Evolutionary conservation across 345 rosid genomes (phyloP), one percentile per base, ranked within the genome.

Genomic region (Anastatica hierochuntica): DNA sequence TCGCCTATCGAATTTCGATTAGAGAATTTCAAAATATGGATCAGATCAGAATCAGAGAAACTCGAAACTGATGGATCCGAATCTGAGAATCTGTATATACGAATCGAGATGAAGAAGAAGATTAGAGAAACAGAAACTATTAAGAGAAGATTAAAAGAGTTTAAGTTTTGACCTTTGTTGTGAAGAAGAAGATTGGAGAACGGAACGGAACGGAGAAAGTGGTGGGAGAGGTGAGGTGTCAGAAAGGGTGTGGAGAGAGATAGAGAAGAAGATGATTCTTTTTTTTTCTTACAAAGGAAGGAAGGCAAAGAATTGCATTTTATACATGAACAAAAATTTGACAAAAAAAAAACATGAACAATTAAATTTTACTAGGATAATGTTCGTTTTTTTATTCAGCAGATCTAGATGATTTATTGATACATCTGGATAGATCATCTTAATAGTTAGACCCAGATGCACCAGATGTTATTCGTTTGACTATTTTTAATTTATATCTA

Each of bases 191-290:
- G 54, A 18, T 31, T 41, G 49, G 46, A 18, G 45, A 49, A 59
- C 62, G 65, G 60, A 59, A 67, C 71, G 65, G 60, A 59, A 67
- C 71, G 66, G 71, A 36, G 54, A 13, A 14, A 62, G 40, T 18
- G 48, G 47, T 39, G 47, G 6, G 41, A 20, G 35, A 51, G 66
- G 24, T 67, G 71, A 67, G 71, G 66, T 67, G 71, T 60, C 71
- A 53, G 27, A 17, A 12, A 37, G 48, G 58, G 8, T 58, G 55
- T 51, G 70, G 65, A 43, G 60, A 24, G 48, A 29, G 33, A n/a
- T n/a, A n/a, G n/a, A n/a, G n/a, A n/a, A 8, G 18, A 38, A 21
- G 42, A 27, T 13, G 61, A 56, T 30, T 31, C 1, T 21, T 15
- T 26, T 20, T 3, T 20, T 35, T 26, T 35, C 29, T 3, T 17